Percentiles rank a stretch among this genome's conserved stretches.
Conservation (phyloP, 2,329 filamentous ascomycete species). For the Aplosporella prunicola region DNA sequence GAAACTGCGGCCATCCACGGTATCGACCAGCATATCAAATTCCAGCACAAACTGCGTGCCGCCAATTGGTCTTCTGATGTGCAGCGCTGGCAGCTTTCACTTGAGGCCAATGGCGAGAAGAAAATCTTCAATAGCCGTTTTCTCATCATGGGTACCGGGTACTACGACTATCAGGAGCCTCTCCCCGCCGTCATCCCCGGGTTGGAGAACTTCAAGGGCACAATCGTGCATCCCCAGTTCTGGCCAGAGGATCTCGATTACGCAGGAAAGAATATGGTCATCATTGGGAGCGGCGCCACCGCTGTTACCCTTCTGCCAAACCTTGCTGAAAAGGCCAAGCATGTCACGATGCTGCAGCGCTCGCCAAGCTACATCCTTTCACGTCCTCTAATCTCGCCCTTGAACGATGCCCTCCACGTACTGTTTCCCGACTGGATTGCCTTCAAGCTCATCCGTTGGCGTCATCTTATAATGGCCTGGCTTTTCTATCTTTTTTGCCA, state of each 20-base stretch:
- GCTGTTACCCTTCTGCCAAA: slow-evolving; percentile 67
- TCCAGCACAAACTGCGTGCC: slow-evolving; percentile 31
- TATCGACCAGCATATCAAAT: slow-evolving; percentile 39
- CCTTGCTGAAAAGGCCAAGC: slow-evolving; percentile 50
- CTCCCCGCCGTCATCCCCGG: slow-evolving; percentile 53
- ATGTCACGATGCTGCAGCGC: slow-evolving; percentile 72
- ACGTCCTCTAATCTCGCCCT: slow-evolving; percentile 34
- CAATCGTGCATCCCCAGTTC: slow-evolving; percentile 61
- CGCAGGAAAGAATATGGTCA: slow-evolving; percentile 55
- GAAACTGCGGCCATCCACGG: slow-evolving; percentile 35
- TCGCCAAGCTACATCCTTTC: slow-evolving; percentile 61
- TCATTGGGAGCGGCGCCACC: slow-evolving; percentile 72
- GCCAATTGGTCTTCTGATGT: slow-evolving; percentile 38
- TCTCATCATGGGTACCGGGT: slow-evolving; percentile 55
- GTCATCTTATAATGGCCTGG: slow-evolving; percentile 41
- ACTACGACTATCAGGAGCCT: slow-evolving; percentile 63
- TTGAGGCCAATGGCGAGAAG: slow-evolving; percentile 27
- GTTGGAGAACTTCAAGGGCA: slow-evolving; percentile 55
- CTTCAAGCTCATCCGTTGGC: slow-evolving; percentile 41
- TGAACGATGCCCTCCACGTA: slow-evolving; percentile 31
- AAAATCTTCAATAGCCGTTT: slow-evolving; percentile 36
- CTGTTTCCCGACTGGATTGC: slow-evolving; percentile 42
- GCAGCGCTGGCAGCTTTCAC: slow-evolving; percentile 38
- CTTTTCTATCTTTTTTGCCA: slow-evolving; percentile 44
- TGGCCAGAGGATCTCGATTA: slow-evolving; percentile 64